A percentile compares a stretch with the other conserved stretches of the same genome.
phyloP scores from a whole-genome alignment of 371 early-diverging fungal species.

The Catenaria anguillulae region DNA sequence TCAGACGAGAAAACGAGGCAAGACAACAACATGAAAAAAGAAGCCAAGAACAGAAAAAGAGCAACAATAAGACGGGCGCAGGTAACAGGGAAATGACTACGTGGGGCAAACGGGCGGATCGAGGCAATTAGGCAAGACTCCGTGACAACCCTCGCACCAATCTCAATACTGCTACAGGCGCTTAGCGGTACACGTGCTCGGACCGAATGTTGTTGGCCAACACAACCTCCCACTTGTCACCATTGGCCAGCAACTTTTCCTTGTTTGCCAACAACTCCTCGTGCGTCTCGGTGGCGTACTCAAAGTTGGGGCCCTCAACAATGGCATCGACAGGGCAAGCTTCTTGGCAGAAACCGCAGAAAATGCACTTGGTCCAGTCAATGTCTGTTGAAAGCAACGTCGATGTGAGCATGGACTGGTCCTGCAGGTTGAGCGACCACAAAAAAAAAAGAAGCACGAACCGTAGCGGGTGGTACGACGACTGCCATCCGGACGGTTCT shows the following conservation, averaged over 20 bases:
- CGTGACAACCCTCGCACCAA: too few relatives aligned
- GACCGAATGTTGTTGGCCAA: conserved; percentile 56
- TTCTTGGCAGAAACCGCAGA: conserved; percentile 96
- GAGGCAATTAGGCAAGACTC: too few relatives aligned
- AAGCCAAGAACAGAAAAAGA: too few relatives aligned
- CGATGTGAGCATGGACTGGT: background rate
- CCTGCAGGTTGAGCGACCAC: too few relatives aligned
- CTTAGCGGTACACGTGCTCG: conserved; percentile 49
- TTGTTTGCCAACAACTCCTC: conserved; percentile 88
- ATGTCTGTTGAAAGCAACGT: too few relatives aligned
- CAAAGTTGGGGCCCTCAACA: conserved; percentile 94
- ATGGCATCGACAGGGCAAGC: conserved; percentile 95
- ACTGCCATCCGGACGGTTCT: conserved; percentile 87
- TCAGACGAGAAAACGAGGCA: too few relatives aligned
- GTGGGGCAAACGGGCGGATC: too few relatives aligned
- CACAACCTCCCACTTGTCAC: conserved; percentile 95
- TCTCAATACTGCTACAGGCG: too few relatives aligned
- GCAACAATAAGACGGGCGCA: too few relatives aligned
- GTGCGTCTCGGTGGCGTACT: conserved; percentile 91
- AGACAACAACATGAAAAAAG: too few relatives aligned
- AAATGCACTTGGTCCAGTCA: conserved; percentile 95
- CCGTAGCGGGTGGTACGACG: conserved; percentile 91
- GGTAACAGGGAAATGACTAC: too few relatives aligned
- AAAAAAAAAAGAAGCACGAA: background rate
- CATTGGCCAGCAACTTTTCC: conserved; percentile 66